Base-by-base conservation (phyloP, 75 land plant genomes). In the Chamaecyparis obtusa region DNA sequence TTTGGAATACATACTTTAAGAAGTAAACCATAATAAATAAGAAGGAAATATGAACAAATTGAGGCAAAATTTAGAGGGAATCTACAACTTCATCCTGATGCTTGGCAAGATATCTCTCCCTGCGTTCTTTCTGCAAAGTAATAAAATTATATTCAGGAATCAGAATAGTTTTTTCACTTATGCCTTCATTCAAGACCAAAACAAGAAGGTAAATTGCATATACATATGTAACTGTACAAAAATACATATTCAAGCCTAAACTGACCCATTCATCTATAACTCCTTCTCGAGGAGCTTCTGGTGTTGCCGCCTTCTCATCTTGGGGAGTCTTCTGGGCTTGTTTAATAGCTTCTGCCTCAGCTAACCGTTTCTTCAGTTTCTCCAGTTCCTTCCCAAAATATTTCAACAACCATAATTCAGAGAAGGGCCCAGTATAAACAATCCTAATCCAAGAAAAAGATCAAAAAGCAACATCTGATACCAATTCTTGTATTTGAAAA, bases 221-320 rank as follows among this genome's bases (percentile, higher is more conserved):
- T 78, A 71, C 64, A 88, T 27, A 88, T 33, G n/a, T 19, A 11
- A 85, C 1, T 36, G 46, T 84, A 33, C 49, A 84, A 85, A 64
- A 85, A 67, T 33, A 86, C 10, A 15, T 19, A 44, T 48, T 33
- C 55, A 67, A 43, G 24, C n/a, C 67, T 27, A n/a, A 74, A 21
- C 87, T 90, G 84, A 98, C 98, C 99, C 99, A 98, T 94, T 98
- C 99, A 92, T 98, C 99, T 48, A 98, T 93, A 44, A 98, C 95
- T 71, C 95, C 99, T 85, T 95, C 99, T 88, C 92, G 96, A 48
- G 83, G 83, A 81, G 48, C 49, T 81, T 3, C 54, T 81, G 54
- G 1, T 9, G 27, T 81, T 44, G 2, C 83, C 2, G 54, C 93
- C 36, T 90, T 90, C 30, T 96, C 96, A 88, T 96, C 97, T 36